These are phyloP conservation scores for Yamadazyma olivae DNA, from an alignment of 805 yeast genomes.

Conservation along the genomic window DNA sequence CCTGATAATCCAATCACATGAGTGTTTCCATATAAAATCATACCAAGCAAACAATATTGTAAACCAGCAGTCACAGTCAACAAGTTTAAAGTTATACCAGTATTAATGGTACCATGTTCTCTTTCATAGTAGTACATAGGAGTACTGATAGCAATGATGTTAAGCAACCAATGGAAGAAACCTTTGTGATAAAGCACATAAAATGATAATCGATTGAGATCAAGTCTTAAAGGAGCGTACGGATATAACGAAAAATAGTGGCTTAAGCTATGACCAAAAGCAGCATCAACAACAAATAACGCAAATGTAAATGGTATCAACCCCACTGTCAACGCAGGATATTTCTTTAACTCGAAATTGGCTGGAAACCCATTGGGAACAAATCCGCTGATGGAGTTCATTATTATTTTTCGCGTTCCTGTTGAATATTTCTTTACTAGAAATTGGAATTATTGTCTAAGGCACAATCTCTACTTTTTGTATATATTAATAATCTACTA, in stretches of 20 bases:
- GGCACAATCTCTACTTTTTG: background rate
- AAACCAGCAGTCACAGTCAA: constrained; percentile 69
- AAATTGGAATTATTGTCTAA: too few species aligned
- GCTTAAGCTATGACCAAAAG: constrained; percentile 24
- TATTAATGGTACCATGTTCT: constrained; percentile 77
- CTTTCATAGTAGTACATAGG: constrained; percentile 67
- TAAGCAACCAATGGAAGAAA: constrained; percentile 58
- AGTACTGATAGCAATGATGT: constrained; percentile 53
- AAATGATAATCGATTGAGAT: constrained; percentile 56
- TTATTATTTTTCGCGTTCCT: background rate
- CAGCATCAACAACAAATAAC: constrained; percentile 36
- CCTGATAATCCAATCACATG: constrained; percentile 70
- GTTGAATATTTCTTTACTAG: background rate
- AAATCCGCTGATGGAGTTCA: background rate
- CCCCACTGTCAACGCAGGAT: constrained; percentile 65
- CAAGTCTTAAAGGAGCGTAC: constrained; percentile 44
- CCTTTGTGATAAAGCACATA: constrained; percentile 71
- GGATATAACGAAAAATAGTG: constrained; percentile 51
- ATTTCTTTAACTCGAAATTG: constrained; percentile 9
- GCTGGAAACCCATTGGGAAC: background rate
- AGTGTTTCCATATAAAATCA: constrained; percentile 47
- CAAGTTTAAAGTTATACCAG: constrained; percentile 75
- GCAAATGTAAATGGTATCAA: constrained; percentile 51
- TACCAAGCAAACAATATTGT: constrained; percentile 53
- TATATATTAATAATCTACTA: too few species aligned